A percentile compares a stretch with the other conserved stretches of the same genome.
Conservation (phyloP, 148 eudicot genomes). For the Rhododendron ferrugineum region DNA sequence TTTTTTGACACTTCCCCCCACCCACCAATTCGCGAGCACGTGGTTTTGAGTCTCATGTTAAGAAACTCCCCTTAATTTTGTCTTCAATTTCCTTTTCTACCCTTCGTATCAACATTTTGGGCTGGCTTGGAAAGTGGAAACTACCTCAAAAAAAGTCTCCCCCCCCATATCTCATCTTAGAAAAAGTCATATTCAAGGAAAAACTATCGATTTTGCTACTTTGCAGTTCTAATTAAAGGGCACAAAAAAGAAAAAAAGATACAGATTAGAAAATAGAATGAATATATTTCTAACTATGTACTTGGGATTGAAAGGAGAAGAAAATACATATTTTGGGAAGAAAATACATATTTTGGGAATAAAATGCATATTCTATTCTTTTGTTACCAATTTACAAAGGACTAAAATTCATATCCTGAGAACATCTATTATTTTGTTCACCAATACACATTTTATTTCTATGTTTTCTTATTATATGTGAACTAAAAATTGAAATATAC, state of each 20-base stretch:
- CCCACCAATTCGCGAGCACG: conserved; percentile 5
- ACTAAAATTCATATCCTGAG: neutral
- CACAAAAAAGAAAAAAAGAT: neutral
- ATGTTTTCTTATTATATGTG: neutral
- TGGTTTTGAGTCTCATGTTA: neutral
- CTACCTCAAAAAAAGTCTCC: neutral
- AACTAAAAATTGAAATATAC: neutral
- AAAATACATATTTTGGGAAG: neutral
- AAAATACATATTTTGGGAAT: neutral
- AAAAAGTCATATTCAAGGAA: neutral
- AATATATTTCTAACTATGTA: neutral
- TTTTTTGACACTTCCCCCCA: neutral
- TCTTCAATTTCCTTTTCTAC: neutral
- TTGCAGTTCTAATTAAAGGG: neutral
- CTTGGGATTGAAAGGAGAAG: no score
- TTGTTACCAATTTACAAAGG: neutral
- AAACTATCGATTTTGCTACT: neutral
- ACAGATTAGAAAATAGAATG: neutral
- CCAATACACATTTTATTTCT: neutral
- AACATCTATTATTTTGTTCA: neutral
- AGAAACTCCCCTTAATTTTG: neutral
- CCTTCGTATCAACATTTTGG: neutral
- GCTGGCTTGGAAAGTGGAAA: neutral
- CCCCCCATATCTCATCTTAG: neutral
- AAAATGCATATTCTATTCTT: neutral